A percentile compares a stretch with the other conserved stretches of the same genome.
phyloP scores from a whole-genome alignment of 352 stramenopile species.

The Pythium utonaiense region DNA sequence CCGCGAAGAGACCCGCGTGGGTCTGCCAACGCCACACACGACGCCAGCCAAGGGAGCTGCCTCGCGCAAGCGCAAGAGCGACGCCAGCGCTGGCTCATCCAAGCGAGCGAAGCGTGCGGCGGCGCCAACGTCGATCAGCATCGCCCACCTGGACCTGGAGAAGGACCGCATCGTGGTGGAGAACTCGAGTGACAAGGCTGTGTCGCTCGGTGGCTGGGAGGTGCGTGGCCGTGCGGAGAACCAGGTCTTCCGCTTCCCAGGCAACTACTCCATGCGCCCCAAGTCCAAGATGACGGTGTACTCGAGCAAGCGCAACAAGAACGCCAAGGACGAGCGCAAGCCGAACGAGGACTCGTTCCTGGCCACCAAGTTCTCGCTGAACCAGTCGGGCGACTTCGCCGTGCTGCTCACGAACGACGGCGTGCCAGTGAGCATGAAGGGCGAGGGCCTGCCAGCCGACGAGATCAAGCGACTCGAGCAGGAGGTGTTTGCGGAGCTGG shows the following conservation, averaged over 20 bases:
- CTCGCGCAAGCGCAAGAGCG: constrained; percentile 64
- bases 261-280: constrained; percentile 61
- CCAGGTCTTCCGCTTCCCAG: constrained; percentile 71
- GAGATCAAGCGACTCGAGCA: constrained; percentile 62
- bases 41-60: constrained; percentile 35
- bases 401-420: constrained; percentile 61
- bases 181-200: constrained; percentile 55
- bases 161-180: constrained; percentile 78
- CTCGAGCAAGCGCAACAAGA: constrained; percentile 79
- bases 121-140: constrained; percentile 44
- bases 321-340: constrained; percentile 68
- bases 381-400: constrained; percentile 62
- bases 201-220: constrained; percentile 63
- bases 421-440: constrained; percentile 63
- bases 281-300: constrained; percentile 71
- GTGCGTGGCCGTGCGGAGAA: constrained; percentile 53
- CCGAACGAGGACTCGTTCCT: constrained; percentile 73
- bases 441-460: constrained; percentile 51
- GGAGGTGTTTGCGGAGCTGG: constrained; percentile 42
- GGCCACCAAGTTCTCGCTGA: constrained; percentile 78
- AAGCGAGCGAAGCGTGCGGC: constrained; percentile 51
- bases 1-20: constrained; percentile 69
- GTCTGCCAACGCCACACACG: constrained; percentile 48
- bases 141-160: constrained; percentile 60
- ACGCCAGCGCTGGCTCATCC: constrained; percentile 20